Percentiles rank a stretch among this genome's conserved stretches.
Evolutionary conservation across 2,329 filamentous ascomycete genomes (phyloP).

Genomic region (Hypoxylon sp.): DNA sequence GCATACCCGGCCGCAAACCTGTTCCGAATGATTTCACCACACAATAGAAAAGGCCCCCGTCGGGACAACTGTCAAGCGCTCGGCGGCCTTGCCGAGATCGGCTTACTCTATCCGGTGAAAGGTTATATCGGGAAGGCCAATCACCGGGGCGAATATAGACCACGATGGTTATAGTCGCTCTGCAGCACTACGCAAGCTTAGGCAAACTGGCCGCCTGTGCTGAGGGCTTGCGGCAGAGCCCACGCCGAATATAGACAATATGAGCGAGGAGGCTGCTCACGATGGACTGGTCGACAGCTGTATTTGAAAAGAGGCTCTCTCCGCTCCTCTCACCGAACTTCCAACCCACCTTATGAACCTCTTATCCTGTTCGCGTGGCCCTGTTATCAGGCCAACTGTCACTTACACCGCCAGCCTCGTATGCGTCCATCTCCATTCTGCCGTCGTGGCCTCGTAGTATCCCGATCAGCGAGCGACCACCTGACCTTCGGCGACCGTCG

Average conservation of each 20-base stretch:
- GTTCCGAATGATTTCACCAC: neutral
- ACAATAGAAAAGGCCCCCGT: neutral
- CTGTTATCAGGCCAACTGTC: neutral
- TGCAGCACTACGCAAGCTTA: conserved; percentile 16
- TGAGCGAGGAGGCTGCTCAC: conserved; percentile 5
- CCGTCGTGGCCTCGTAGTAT: conserved; percentile 7
- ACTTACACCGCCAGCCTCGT: conserved; percentile 14
- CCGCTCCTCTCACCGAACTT: conserved; percentile 1
- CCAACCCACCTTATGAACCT: conserved; percentile 4
- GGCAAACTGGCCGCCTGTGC: conserved; percentile 10
- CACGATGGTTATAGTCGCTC: conserved; percentile 12
- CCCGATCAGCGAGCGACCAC: conserved; percentile 1
- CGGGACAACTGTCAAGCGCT: conserved; percentile 8
- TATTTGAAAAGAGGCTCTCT: neutral
- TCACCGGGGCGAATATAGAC: conserved; percentile 11
- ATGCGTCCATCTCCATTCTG: neutral
- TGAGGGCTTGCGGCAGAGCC: neutral
- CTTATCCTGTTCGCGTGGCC: neutral
- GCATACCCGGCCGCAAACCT: neutral
- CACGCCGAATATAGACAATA: conserved; percentile 9
- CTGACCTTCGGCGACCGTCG: neutral
- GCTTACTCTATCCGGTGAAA: conserved; percentile 14
- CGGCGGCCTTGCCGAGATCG: conserved; percentile 22
- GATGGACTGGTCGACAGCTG: neutral
- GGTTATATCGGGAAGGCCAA: conserved; percentile 12